A percentile compares a stretch with the other conserved stretches of the same genome.
Conservation (phyloP, 306 rosid species). For the Vachellia pachyceras region DNA sequence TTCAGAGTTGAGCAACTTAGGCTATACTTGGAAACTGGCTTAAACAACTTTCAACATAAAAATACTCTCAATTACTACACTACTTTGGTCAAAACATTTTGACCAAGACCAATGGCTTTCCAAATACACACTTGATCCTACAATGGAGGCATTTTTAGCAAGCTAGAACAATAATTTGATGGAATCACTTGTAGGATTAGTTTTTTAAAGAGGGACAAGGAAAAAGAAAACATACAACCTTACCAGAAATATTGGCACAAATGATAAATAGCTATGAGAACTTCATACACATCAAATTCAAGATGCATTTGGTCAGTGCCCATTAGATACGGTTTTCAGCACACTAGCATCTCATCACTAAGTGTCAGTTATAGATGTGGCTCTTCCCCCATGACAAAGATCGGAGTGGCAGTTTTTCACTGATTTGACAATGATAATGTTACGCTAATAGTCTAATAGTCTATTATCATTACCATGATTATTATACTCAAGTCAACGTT, state of each 20-base stretch:
- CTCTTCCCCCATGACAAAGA: conserved; percentile 23
- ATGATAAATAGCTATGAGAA: conserved; percentile 28
- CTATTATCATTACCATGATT: conserved; percentile 14
- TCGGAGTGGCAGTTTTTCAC: conserved; percentile 24
- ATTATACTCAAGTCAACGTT: conserved; percentile 34
- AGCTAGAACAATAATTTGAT: neutral
- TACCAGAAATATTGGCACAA: conserved; percentile 27
- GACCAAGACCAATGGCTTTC: neutral
- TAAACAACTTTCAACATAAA: neutral
- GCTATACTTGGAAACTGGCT: neutral
- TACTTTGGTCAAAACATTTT: neutral
- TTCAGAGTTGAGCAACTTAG: neutral
- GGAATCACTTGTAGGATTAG: neutral
- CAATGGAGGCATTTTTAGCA: neutral
- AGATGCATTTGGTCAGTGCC: neutral
- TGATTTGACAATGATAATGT: conserved; percentile 7
- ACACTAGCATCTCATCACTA: neutral
- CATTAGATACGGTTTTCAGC: conserved; percentile 11
- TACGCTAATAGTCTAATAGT: neutral
- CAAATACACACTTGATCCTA: neutral
- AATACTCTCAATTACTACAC: neutral
- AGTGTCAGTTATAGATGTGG: neutral
- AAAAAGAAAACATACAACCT: conserved; percentile 14
- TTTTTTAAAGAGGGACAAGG: neutral
- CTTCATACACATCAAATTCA: conserved; percentile 1